These are phyloP conservation scores for Mucor ambiguus DNA, from an alignment of 371 early-diverging fungal species.

Conservation along the genomic window DNA sequence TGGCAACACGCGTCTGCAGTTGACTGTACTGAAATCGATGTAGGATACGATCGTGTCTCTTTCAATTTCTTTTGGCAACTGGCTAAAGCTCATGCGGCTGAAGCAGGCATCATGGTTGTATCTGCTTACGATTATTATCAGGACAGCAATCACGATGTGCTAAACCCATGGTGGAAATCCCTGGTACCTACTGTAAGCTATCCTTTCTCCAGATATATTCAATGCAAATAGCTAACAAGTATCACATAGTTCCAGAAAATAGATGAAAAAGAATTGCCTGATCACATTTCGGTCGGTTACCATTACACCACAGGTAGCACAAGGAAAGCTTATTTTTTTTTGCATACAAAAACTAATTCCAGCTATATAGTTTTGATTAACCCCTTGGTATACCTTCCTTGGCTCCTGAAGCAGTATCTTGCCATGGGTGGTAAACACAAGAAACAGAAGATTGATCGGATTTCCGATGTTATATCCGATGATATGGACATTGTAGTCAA, in stretches of 20 bases:
- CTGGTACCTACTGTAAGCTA: slow-evolving; percentile 51
- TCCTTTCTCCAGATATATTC: too few species aligned
- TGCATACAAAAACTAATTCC: neutral
- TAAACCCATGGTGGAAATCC: slow-evolving; percentile 58
- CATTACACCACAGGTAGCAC: slow-evolving; percentile 54
- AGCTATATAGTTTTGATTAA: slow-evolving; percentile 54
- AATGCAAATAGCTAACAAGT: too few species aligned
- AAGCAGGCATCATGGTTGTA: slow-evolving; percentile 49
- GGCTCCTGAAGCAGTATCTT: slow-evolving; percentile 58
- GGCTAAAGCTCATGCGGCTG: slow-evolving; percentile 17
- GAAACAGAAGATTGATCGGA: slow-evolving; percentile 42
- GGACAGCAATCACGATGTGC: slow-evolving; percentile 38
- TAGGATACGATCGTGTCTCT: slow-evolving; percentile 51
- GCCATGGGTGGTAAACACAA: slow-evolving; percentile 55
- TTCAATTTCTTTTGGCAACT: slow-evolving; percentile 46
- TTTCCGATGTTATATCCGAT: slow-evolving; percentile 44
- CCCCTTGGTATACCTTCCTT: slow-evolving; percentile 64
- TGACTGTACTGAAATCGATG: neutral
- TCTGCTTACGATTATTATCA: slow-evolving; percentile 52
- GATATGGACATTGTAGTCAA: slow-evolving; percentile 62
- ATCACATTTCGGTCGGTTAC: slow-evolving; percentile 50
- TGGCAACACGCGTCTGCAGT: neutral
- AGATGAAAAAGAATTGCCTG: slow-evolving; percentile 40
- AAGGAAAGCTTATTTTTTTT: neutral
- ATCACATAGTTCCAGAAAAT: slow-evolving; percentile 15